Percentiles rank a stretch among this genome's conserved stretches.
These are phyloP conservation scores for Grigorovia humatica DNA, from an alignment of 805 yeast genomes.

Conservation along the genomic window DNA sequence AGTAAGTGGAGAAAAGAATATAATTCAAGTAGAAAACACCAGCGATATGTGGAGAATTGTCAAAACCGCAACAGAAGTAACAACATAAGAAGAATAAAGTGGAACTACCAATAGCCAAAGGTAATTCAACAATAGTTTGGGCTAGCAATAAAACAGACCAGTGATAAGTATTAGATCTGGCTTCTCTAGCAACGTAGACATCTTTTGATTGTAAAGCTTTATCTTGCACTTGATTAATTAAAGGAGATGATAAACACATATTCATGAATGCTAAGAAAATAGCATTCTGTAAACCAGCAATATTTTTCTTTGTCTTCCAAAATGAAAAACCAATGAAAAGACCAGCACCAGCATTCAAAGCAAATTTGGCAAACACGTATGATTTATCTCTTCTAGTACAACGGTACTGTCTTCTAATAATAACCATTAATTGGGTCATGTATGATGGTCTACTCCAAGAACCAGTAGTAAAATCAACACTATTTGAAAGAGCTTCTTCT, in stretches of 20 bases:
- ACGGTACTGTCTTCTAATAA: constrained; percentile 33
- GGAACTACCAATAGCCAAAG: constrained; percentile 41
- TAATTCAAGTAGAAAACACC: constrained; percentile 41
- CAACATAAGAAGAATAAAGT: constrained; percentile 44
- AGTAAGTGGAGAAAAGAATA: constrained; percentile 34
- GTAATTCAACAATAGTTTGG: constrained; percentile 48
- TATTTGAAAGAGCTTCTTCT: constrained; percentile 11
- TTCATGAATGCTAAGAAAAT: constrained; percentile 55
- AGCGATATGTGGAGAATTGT: constrained; percentile 34
- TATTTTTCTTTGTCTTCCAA: constrained; percentile 43
- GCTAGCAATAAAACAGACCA: constrained; percentile 54
- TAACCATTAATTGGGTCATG: constrained; percentile 33
- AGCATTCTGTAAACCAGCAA: constrained; percentile 51
- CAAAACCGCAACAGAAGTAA: constrained; percentile 41
- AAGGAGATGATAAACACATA: constrained; percentile 47
- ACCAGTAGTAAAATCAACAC: constrained; percentile 11
- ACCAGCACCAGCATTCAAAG: constrained; percentile 43
- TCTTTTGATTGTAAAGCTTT: constrained; percentile 50
- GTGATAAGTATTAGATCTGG: constrained; percentile 62
- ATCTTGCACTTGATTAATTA: constrained; percentile 54
- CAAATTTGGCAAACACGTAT: constrained; percentile 52
- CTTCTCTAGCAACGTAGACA: constrained; percentile 60
- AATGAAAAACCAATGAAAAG: constrained; percentile 68
- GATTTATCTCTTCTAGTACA: constrained; percentile 51
- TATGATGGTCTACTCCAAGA: constrained; percentile 33